These are phyloP conservation scores for Hymenoscyphus infarciens DNA, from an alignment of 2,329 filamentous ascomycete genomes.

Conservation along the genomic window DNA sequence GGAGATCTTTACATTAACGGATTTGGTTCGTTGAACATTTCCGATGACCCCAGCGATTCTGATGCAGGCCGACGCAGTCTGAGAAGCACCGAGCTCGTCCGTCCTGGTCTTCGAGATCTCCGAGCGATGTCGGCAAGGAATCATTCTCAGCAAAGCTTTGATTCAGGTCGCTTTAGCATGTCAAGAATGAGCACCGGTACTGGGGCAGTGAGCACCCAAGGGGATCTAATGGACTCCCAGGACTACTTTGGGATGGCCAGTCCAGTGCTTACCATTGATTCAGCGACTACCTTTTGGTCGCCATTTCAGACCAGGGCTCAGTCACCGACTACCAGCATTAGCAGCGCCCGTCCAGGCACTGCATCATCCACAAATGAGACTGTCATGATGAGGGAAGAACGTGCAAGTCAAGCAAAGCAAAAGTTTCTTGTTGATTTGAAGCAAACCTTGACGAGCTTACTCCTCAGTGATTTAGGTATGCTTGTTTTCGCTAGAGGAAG, in stretches of 20 bases:
- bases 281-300: conserved; percentile 82
- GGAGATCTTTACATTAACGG: conserved; percentile 46
- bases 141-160: conserved; percentile 65
- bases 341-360: conserved; percentile 60
- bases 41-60: conserved; percentile 38
- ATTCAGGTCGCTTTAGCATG: conserved; percentile 59
- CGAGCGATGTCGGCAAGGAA: conserved; percentile 58
- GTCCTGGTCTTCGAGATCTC: conserved; percentile 54
- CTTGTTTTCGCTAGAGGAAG: conserved; percentile 80
- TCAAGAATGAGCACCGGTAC: conserved; percentile 51
- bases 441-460: conserved; percentile 75
- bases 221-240: conserved; percentile 66
- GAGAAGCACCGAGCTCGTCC: conserved; percentile 41
- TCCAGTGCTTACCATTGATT: conserved; percentile 69
- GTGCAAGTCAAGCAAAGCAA: conserved; percentile 63
- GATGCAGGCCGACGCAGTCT: conserved; percentile 34
- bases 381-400: conserved; percentile 53
- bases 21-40: conserved; percentile 45
- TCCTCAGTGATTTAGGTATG: conserved; percentile 85
- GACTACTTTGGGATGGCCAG: conserved; percentile 68
- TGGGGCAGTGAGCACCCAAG: conserved; percentile 39
- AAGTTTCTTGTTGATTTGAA: conserved; percentile 75
- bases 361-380: conserved; percentile 65
- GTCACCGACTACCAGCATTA: conserved; percentile 59
- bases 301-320: conserved; percentile 67